A percentile compares a stretch with the other conserved stretches of the same genome.
Evolutionary conservation across 2,329 filamentous ascomycete genomes (phyloP).

Genomic region (Aspergillus sojae): DNA sequence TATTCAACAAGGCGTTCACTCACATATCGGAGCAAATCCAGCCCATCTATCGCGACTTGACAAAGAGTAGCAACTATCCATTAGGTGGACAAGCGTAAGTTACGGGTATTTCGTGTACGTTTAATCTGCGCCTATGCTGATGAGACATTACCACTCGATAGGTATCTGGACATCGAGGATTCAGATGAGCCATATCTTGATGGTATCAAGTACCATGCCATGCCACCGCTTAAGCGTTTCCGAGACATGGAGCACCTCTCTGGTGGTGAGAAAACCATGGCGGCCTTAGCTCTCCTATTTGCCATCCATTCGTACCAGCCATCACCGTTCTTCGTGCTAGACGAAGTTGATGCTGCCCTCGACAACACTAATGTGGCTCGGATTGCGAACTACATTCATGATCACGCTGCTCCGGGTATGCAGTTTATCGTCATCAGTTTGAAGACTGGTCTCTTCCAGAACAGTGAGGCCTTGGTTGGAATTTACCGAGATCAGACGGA

Average conservation of each 20-base stretch:
- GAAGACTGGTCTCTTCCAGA: conserved; percentile 94
- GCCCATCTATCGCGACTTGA: conserved; percentile 92
- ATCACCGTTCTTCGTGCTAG: conserved; percentile 94
- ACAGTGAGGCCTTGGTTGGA: conserved; percentile 92
- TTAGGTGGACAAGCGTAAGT: conserved; percentile 74
- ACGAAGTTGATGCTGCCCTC: conserved; percentile 97
- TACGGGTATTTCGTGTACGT: not conserved
- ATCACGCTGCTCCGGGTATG: conserved; percentile 95
- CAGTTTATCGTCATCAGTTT: conserved; percentile 98
- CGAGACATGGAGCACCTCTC: conserved; percentile 98
- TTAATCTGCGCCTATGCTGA: conserved; percentile 10
- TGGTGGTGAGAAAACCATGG: conserved; percentile 98
- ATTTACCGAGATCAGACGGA: conserved; percentile 94
- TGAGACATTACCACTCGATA: conserved; percentile 22
- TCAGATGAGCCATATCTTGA: conserved; percentile 94
- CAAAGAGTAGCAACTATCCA: conserved; percentile 84
- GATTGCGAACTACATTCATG: conserved; percentile 93
- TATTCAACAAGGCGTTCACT: conserved; percentile 92
- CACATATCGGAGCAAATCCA: conserved; percentile 96
- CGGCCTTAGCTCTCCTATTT: conserved; percentile 91
- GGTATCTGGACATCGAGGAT: conserved; percentile 91
- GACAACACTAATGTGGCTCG: conserved; percentile 97
- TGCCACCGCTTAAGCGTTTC: conserved; percentile 98
- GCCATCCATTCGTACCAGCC: conserved; percentile 97
- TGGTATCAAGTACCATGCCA: conserved; percentile 97